Percentiles rank a stretch among this genome's conserved stretches.
Conservation (phyloP, 768 basidiomycete genomes). For the Lactarius hengduanensis region DNA sequence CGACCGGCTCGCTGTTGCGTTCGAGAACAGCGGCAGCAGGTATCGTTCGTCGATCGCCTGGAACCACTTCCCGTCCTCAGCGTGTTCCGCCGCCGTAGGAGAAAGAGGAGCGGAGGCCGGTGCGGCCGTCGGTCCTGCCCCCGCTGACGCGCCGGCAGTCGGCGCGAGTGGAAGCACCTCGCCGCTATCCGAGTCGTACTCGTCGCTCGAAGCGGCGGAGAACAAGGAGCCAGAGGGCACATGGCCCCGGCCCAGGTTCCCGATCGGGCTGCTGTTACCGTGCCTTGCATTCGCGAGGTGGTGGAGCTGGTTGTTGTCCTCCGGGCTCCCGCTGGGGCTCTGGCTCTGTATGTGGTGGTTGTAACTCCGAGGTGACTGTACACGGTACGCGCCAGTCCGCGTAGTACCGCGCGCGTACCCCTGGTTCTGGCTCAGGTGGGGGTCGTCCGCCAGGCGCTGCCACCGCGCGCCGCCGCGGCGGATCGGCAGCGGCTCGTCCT, state of each 20-base stretch:
- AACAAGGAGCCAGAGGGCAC: constrained; percentile 43
- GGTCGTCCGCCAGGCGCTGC: constrained; percentile 28
- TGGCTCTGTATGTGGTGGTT: constrained; percentile 54
- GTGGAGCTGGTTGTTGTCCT: not conserved
- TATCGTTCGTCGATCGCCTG: constrained; percentile 93
- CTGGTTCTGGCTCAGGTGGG: constrained; percentile 22
- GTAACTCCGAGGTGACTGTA: constrained; percentile 42
- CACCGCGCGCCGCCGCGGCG: constrained; percentile 21
- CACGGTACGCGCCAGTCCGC: constrained; percentile 54
- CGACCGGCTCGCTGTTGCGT: constrained; percentile 86
- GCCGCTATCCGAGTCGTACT: constrained; percentile 68
- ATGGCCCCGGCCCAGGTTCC: not conserved
- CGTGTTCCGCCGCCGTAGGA: constrained; percentile 20
- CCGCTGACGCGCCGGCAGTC: constrained; percentile 35
- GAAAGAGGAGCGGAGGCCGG: constrained; percentile 4
- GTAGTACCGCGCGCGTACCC: constrained; percentile 30
- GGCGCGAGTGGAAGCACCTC: constrained; percentile 77
- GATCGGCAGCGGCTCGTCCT: constrained; percentile 39
- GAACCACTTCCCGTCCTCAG: constrained; percentile 78
- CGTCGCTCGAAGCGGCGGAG: constrained; percentile 73
- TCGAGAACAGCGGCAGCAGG: constrained; percentile 88
- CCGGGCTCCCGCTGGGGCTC: not conserved
- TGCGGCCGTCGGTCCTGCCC: constrained; percentile 5
- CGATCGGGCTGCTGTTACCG: not conserved
- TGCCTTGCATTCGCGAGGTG: not conserved